These are phyloP conservation scores for Starmera caribaea DNA, from an alignment of 805 yeast species.

Conservation along the genomic window DNA sequence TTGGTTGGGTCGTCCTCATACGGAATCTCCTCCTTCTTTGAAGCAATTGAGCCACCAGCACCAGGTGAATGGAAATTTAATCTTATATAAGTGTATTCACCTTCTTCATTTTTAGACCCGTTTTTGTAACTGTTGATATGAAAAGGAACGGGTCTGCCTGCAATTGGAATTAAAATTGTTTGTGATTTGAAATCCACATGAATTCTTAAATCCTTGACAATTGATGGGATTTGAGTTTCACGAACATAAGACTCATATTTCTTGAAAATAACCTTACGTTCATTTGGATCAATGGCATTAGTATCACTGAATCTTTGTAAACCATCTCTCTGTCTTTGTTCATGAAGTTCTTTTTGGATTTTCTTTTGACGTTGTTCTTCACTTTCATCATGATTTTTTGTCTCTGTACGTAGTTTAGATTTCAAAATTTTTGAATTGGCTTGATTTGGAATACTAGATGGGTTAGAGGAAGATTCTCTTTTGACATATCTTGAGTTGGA, in stretches of 20 bases:
- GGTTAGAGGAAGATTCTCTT: constrained; percentile 17
- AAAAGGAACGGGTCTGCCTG: constrained; percentile 96
- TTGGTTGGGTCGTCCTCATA: constrained; percentile 84
- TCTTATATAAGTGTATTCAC: constrained; percentile 85
- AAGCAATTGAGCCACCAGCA: constrained; percentile 49
- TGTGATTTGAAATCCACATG: constrained; percentile 84
- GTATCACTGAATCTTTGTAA: constrained; percentile 71
- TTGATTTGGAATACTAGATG: constrained; percentile 16
- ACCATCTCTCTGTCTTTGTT: constrained; percentile 81
- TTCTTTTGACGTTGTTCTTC: constrained; percentile 75
- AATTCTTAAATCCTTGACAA: constrained; percentile 74
- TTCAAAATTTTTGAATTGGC: constrained; percentile 57
- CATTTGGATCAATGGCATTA: constrained; percentile 54
- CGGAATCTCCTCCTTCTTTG: constrained; percentile 73
- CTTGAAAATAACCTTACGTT: constrained; percentile 66
- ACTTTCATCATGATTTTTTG: constrained; percentile 61
- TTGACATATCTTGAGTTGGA: constrained; percentile 15
- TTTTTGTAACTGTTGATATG: constrained; percentile 91
- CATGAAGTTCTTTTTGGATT: constrained; percentile 76
- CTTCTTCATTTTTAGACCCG: constrained; percentile 94
- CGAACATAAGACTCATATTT: constrained; percentile 91
- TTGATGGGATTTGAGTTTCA: constrained; percentile 82
- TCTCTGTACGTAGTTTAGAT: constrained; percentile 71
- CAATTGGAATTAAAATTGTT: constrained; percentile 81
- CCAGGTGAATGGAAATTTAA: constrained; percentile 93